A percentile compares a stretch with the other conserved stretches of the same genome.
Conservation (phyloP, 1,284 basidiomycete genomes). For the Austroboletus niveus region DNA sequence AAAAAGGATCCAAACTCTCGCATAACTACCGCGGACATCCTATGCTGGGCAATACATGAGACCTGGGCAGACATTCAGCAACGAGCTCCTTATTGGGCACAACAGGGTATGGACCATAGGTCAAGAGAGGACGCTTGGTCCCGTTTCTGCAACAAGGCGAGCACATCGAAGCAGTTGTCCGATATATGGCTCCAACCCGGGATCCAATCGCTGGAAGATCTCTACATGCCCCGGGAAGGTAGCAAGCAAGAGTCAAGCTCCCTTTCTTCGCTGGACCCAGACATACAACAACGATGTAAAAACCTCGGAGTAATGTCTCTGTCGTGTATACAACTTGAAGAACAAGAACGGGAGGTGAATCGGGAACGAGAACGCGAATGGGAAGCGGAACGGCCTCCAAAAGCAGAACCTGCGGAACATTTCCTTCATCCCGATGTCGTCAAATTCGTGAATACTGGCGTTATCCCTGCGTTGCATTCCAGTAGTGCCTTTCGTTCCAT, state of each 20-base stretch:
- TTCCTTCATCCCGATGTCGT: slow-evolving; percentile 9
- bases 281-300: not conserved
- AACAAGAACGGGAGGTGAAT: slow-evolving; percentile 44
- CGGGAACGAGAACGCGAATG: slow-evolving; percentile 41
- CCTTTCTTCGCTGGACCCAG: not conserved
- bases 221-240: slow-evolving; percentile 28
- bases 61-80: slow-evolving; percentile 43
- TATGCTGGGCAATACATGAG: slow-evolving; percentile 45
- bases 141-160: slow-evolving; percentile 7
- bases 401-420: not conserved
- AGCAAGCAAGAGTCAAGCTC: not conserved
- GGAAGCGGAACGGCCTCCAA: not conserved
- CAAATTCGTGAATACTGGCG: slow-evolving; percentile 20
- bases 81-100: slow-evolving; percentile 42
- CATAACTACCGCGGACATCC: slow-evolving; percentile 35
- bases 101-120: slow-evolving; percentile 44
- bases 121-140: slow-evolving; percentile 35
- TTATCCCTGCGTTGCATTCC: not conserved
- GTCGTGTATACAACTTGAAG: slow-evolving; percentile 33
- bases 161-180: slow-evolving; percentile 14
- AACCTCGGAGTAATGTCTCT: slow-evolving; percentile 24
- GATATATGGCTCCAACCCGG: slow-evolving; percentile 36
- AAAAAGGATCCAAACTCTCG: not conserved
- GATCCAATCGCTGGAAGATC: slow-evolving; percentile 38
- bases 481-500: slow-evolving; percentile 1